Conservation (phyloP, 2,329 filamentous ascomycete genomes). For the Cercospora zeae-maydis region DNA sequence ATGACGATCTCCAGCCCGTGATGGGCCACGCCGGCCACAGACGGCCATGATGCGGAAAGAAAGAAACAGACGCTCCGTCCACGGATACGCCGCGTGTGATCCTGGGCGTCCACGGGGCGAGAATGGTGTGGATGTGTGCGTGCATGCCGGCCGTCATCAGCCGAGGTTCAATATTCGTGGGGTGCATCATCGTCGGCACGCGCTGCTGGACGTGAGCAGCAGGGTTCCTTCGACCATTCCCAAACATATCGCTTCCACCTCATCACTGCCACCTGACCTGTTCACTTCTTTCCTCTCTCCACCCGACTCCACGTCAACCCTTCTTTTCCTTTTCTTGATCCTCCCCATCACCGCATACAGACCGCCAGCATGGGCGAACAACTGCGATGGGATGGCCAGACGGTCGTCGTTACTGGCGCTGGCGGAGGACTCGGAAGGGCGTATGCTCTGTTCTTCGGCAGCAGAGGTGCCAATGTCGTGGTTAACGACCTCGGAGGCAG, state of each 20-base stretch:
- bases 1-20: not conserved
- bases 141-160: not conserved
- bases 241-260: constrained; percentile 1
- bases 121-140: not conserved
- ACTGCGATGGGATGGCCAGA: constrained; percentile 82
- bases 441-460: constrained; percentile 86
- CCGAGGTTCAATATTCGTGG: constrained; percentile 1
- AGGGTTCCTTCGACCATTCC: constrained; percentile 8
- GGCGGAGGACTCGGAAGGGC: constrained; percentile 78
- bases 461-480: constrained; percentile 87
- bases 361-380: constrained; percentile 56
- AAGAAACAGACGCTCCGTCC: not conserved
- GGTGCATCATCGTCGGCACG: constrained; percentile 3
- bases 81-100: not conserved
- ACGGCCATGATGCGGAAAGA: not conserved
- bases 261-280: constrained; percentile 1
- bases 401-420: constrained; percentile 82
- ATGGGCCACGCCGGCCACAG: not conserved
- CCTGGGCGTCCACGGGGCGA: not conserved
- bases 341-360: constrained; percentile 6
- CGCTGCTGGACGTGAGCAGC: constrained; percentile 3
- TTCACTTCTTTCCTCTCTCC: constrained; percentile 1
- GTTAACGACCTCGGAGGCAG: constrained; percentile 94
- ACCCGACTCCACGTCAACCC: constrained; percentile 7
- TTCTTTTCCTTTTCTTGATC: constrained; percentile 3